Evolutionary conservation across 306 rosid genomes (phyloP), one percentile per base, ranked within the genome.

Genomic region (Ochetophila trinervis): DNA sequence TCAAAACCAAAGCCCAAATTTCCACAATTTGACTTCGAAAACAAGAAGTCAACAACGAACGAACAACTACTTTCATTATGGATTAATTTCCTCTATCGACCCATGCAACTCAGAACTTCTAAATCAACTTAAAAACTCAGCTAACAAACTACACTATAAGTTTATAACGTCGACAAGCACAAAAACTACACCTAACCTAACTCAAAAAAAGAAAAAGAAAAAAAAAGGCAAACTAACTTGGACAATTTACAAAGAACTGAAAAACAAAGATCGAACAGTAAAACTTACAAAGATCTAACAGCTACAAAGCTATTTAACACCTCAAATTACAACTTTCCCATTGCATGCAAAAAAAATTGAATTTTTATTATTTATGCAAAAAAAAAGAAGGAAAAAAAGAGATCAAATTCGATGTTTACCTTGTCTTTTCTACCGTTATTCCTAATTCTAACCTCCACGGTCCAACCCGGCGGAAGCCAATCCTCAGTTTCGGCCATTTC

Each of bases 381-480:
- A 35, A 54, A 30, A 48, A 19, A 63, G 30, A 27, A 62, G 8
- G 30, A 17, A 12, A 14, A 48, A 19, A 17, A 47, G 47, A 48
- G 36, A 5, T 56, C 12, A 21, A 44, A 40, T 1, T 9, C 49
- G 50, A 19, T 2, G 9, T 18, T 74, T 82, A 87, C 97, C 94
- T 89, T 84, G 66, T 88, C 91, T 71, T 53, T 86, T 67, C 55
- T 78, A 42, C 97, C 97, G 69, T 67, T 76, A 66, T 72, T 82
- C 71, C 94, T 82, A 17, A 83, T 75, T 66, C 50, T 83, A 36
- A 75, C 77, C 77, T 85, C 70, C 66, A 81, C 80, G 1, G 83
- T 78, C 95, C 95, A 87, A 62, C 91, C 97, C 13, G 78, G 74
- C 34, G 97, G 94, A 32, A 91, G 84, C 63, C 80, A 69, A 17